These are phyloP conservation scores for Rusavskia elegans DNA, from an alignment of 495 filamentous ascomycete genomes.

Conservation along the genomic window DNA sequence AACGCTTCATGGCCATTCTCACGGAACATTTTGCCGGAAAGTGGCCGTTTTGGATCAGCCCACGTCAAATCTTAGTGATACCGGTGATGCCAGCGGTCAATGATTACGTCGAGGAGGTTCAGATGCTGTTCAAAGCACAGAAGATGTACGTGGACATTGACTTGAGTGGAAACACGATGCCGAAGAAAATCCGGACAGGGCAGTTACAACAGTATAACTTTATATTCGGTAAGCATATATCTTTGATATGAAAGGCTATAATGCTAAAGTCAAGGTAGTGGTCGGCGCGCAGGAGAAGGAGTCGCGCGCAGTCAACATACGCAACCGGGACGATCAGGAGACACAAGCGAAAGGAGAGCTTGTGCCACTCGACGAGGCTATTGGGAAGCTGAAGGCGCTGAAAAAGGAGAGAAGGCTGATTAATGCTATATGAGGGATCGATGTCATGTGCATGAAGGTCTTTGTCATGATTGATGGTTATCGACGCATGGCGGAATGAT, in stretches of 20 bases:
- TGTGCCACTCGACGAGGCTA: constrained; percentile 59
- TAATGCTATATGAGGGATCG: constrained; percentile 25
- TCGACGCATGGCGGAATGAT: no score
- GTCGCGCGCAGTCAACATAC: constrained; percentile 64
- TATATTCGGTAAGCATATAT: constrained; percentile 47
- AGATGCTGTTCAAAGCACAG: constrained; percentile 31
- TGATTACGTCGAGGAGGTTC: constrained; percentile 78
- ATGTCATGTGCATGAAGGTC: neutral
- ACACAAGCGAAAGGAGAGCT: constrained; percentile 62
- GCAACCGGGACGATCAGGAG: constrained; percentile 73
- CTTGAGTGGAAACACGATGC: constrained; percentile 76
- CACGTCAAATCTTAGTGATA: constrained; percentile 79
- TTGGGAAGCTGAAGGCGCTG: constrained; percentile 54
- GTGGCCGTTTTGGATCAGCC: constrained; percentile 97
- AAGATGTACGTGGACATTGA: constrained; percentile 76
- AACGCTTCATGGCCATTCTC: constrained; percentile 87
- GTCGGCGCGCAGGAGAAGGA: constrained; percentile 75
- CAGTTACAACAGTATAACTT: constrained; percentile 87
- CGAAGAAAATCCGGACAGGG: constrained; percentile 86
- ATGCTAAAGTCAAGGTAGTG: constrained; percentile 29
- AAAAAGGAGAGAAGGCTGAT: constrained; percentile 46
- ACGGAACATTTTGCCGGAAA: constrained; percentile 93
- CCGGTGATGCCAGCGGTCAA: constrained; percentile 76
- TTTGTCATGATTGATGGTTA: no score
- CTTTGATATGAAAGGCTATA: neutral